Evolutionary conservation across 2,329 filamentous ascomycete species (phyloP), one percentile per base, ranked within the genome.

Genomic region (Fusarium marasasianum): DNA sequence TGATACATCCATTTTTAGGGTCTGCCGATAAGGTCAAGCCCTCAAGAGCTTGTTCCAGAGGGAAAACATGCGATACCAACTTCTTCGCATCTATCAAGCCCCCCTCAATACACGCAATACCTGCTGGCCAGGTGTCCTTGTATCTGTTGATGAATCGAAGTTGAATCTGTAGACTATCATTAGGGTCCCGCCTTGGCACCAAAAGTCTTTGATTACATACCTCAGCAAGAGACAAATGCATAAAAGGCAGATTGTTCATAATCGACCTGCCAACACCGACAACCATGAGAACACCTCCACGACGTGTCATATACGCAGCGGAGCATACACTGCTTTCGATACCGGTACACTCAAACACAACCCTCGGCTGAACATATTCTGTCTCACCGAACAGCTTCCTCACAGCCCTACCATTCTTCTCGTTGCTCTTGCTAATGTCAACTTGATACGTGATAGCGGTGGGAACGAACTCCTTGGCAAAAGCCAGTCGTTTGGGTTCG

Each of bases 61-160:
- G 87, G 70, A 90, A 92, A 2, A 83, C 85, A 79, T 93, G 91
- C 17, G 91, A 90, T 8, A 93, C 87, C 44, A 81, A 65, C 55
- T 86, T 86, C 77, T 90, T 90, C 26, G 92, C 82, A 77, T 92
- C 87, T 14, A 93, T 78, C 3, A 92, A 84, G 0, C 87, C 88
- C 8, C 90, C 89, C 45, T 85, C 86, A 35, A 93, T 78, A 54
- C 88, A 89, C 12, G 88, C 84, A 40, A 93, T 91, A 0, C 89
- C 91, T 0, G 88, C 86, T 0, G 91, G 91, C 91, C 91, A 93
- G 1, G 91, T 93, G 76, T 93, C 90, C 45, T 87, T 85, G 78
- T 93, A 93, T 13, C 91, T 86, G 79, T 93, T 93, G 78, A 93
- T 93, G 81, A 93, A 93, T 43, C 87, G 89, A 33, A 93, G 83